Conservation (phyloP, 2,329 filamentous ascomycete species). For the Phaeosphaeria sp. region DNA sequence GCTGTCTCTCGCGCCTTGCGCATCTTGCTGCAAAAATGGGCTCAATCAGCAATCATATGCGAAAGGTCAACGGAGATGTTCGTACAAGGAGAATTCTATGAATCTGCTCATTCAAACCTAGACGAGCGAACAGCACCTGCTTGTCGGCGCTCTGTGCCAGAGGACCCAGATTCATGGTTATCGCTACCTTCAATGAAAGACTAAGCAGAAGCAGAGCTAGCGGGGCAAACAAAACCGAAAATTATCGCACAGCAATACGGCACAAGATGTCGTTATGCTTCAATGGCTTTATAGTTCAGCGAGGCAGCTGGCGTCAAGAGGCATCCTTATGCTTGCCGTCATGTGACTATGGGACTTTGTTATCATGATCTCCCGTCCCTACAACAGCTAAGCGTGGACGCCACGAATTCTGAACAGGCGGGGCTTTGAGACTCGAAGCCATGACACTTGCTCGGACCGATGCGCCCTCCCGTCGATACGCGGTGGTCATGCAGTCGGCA, state of each 20-base stretch:
- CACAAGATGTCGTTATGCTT: background rate
- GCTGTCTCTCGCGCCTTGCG: slow-evolving; percentile 49
- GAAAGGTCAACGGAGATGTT: slow-evolving; percentile 2
- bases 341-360: slow-evolving; percentile 29
- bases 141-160: slow-evolving; percentile 56
- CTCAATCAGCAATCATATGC: slow-evolving; percentile 11
- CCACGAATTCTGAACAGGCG: slow-evolving; percentile 21
- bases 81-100: slow-evolving; percentile 56
- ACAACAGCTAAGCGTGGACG: slow-evolving; percentile 25
- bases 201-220: background rate
- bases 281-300: slow-evolving; percentile 29
- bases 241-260: slow-evolving; percentile 2
- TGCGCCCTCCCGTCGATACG: slow-evolving; percentile 27
- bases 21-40: slow-evolving; percentile 48
- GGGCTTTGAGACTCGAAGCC: slow-evolving; percentile 22
- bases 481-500: slow-evolving; percentile 24
- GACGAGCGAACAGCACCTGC: slow-evolving; percentile 50
- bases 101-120: slow-evolving; percentile 51
- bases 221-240: slow-evolving; percentile 18
- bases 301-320: background rate
- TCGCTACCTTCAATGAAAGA: background rate
- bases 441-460: slow-evolving; percentile 26
- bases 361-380: slow-evolving; percentile 24
- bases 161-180: slow-evolving; percentile 25
- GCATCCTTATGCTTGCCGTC: slow-evolving; percentile 7